Conservation (phyloP, 2,329 filamentous ascomycete genomes). For the Byssothecium circinans region DNA sequence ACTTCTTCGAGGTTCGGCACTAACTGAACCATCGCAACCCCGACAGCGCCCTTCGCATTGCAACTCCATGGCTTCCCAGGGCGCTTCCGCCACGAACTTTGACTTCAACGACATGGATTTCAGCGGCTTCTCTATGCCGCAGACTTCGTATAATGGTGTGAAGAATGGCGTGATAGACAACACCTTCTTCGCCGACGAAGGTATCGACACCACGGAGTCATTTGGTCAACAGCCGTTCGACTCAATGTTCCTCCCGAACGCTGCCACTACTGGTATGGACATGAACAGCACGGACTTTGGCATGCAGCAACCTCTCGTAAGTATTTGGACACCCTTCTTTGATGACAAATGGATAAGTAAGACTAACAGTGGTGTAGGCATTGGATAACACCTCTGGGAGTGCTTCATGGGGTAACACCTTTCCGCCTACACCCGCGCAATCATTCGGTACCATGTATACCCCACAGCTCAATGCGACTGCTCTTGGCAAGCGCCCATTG, state of each 20-base stretch:
- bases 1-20: slow-evolving; percentile 25
- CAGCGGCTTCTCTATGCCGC: slow-evolving; percentile 27
- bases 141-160: slow-evolving; percentile 19
- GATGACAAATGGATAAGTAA: neutral
- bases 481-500: slow-evolving; percentile 34
- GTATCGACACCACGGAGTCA: slow-evolving; percentile 32
- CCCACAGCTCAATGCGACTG: slow-evolving; percentile 14
- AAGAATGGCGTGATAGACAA: slow-evolving; percentile 34
- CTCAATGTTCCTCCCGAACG: slow-evolving; percentile 9
- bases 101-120: slow-evolving; percentile 40
- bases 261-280: neutral
- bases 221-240: slow-evolving; percentile 21
- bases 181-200: slow-evolving; percentile 40
- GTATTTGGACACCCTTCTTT: slow-evolving; percentile 11
- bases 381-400: slow-evolving; percentile 39
- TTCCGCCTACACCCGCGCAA: slow-evolving; percentile 29
- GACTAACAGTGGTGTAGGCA: slow-evolving; percentile 5
- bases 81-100: slow-evolving; percentile 15
- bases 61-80: slow-evolving; percentile 9
- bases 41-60: slow-evolving; percentile 22
- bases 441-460: slow-evolving; percentile 31
- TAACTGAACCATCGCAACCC: slow-evolving; percentile 5
- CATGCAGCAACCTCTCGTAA: slow-evolving; percentile 35
- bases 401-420: slow-evolving; percentile 26
- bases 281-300: slow-evolving; percentile 16